Evolutionary conservation across 352 stramenopile genomes (phyloP).

Genomic region (Globisporangium yorkense): DNA sequence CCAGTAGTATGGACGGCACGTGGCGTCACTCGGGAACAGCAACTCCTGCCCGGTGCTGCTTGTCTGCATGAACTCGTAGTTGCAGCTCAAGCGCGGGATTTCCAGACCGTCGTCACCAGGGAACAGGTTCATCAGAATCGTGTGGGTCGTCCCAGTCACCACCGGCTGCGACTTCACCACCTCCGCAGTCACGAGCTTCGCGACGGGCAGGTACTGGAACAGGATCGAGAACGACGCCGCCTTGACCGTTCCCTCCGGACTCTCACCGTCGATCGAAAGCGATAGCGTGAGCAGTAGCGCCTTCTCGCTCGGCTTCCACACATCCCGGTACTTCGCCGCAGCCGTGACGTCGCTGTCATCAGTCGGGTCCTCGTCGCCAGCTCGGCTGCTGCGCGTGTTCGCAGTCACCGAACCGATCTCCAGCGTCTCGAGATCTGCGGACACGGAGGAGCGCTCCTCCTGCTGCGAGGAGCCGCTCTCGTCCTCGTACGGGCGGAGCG

Average conservation of each 20-base stretch:
- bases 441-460: constrained; percentile 8
- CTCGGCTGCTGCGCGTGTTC: no score
- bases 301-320: constrained; percentile 49
- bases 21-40: constrained; percentile 31
- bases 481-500: constrained; percentile 28
- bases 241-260: constrained; percentile 12
- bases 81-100: constrained; percentile 32
- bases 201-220: constrained; percentile 57
- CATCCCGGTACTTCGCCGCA: constrained; percentile 12
- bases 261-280: constrained; percentile 35
- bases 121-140: constrained; percentile 55
- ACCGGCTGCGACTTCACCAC: constrained; percentile 20
- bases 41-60: constrained; percentile 24
- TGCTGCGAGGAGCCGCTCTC: constrained; percentile 1
- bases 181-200: constrained; percentile 52
- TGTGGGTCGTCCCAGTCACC: constrained; percentile 8
- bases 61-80: constrained; percentile 40
- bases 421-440: background rate
- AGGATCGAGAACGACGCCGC: constrained; percentile 39
- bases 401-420: background rate
- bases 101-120: constrained; percentile 46
- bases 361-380: constrained; percentile 9
- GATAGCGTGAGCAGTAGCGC: constrained; percentile 42
- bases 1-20: constrained; percentile 61
- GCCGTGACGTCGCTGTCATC: background rate